Evolutionary conservation across 208 protist species (phyloP).

Genomic region (Acanthamoeba healyi): DNA sequence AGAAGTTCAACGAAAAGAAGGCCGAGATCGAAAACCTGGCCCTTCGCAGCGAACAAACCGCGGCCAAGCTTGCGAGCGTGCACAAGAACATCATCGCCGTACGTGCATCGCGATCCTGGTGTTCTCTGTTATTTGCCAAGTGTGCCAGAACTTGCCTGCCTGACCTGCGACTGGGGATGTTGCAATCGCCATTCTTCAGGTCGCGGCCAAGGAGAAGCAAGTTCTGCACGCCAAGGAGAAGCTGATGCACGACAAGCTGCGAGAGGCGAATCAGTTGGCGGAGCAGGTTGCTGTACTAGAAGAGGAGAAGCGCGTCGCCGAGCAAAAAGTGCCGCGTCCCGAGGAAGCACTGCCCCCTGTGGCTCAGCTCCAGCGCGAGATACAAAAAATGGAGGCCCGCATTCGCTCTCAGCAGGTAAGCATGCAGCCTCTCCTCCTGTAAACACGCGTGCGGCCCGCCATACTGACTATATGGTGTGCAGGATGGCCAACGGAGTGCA

Average conservation of each 20-base stretch:
- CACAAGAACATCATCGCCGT: slow-evolving; percentile 51
- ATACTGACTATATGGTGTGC: neutral
- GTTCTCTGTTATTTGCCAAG: too few species aligned
- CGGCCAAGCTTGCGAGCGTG: slow-evolving; percentile 2
- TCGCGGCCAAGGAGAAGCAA: slow-evolving; percentile 28
- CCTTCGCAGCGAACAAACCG: neutral
- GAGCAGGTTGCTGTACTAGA: neutral
- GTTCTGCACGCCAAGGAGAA: neutral
- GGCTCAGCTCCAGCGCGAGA: slow-evolving; percentile 42
- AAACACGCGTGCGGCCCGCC: neutral
- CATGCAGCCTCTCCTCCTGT: neutral
- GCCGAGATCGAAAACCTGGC: slow-evolving; percentile 23
- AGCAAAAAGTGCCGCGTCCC: neutral
- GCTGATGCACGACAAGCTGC: slow-evolving; percentile 2
- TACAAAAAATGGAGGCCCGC: slow-evolving; percentile 60
- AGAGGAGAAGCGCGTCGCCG: neutral
- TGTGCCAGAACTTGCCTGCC: too few species aligned
- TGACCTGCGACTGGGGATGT: too few species aligned
- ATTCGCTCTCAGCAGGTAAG: slow-evolving; percentile 8
- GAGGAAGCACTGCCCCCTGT: neutral
- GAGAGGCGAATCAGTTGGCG: neutral
- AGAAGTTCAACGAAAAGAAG: slow-evolving; percentile 74
- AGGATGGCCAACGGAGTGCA: slow-evolving; percentile 41
- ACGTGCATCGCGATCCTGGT: too few species aligned
- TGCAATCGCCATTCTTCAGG: too few species aligned